Evolutionary conservation across 306 rosid genomes (phyloP), one percentile per base, ranked within the genome.

Genomic region (Quercus variabilis): DNA sequence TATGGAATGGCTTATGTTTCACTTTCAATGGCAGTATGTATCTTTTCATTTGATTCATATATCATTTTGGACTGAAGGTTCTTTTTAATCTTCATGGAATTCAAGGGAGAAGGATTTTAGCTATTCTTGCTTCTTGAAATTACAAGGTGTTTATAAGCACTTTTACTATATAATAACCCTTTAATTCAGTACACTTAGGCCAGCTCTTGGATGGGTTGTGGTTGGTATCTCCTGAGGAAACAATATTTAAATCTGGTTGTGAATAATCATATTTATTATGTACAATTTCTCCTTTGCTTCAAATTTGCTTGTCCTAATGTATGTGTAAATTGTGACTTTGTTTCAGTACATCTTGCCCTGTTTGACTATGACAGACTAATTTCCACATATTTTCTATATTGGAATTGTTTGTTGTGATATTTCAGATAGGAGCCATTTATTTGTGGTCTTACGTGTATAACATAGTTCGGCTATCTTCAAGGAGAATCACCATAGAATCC

Each of bases 11-110:
- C 88, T 64, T 90, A 90, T 76, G 88, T 77, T 84, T 86, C 91
- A 4, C 91, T 90, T 73, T 90, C 93, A 38, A 80, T 87, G 88
- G 93, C 93, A n/a, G 93, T 84, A 35, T 62, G 89, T 78, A 18
- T 30, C 75, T 60, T 26, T 55, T 2, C 41, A 74, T 49, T 25
- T n/a, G 6, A 26, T 10, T 15, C 46, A 19, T 59, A 12, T 62
- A 43, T 54, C 51, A 54, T 62, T 19, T 14, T 1, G 51, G 49
- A 41, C 49, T 25, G 25, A 51, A 23, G 7, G 7, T 28, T 77
- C 19, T 6, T 52, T 38, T 68, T 11, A 21, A 23, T 21, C 26
- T 59, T 13, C 33, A 21, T 23, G 33, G 67, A 59, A 21, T 59
- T 25, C 33, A 25, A 20, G 17, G 18, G 18, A 9, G 65, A 59